phyloP scores from a whole-genome alignment of 1,284 basidiomycete species.

The Neolentinus lepideus region DNA sequence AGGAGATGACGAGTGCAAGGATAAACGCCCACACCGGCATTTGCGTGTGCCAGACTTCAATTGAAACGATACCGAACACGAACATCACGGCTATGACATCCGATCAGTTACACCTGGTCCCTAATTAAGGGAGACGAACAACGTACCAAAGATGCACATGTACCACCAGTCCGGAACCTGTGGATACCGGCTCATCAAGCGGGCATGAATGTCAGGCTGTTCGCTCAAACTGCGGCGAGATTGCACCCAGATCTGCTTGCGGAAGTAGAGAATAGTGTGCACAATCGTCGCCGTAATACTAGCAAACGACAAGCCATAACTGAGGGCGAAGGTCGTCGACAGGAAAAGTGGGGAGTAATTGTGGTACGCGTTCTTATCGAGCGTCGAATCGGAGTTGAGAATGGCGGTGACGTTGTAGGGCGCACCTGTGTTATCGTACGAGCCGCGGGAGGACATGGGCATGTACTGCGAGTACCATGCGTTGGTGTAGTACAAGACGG shows the following conservation, averaged over 20 bases:
- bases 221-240: conserved; percentile 54
- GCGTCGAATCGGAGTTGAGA: conserved; percentile 44
- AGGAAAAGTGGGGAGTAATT: conserved; percentile 83
- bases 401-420: conserved; percentile 67
- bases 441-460: conserved; percentile 43
- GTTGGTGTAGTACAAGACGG: conserved; percentile 59
- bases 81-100: conserved; percentile 35
- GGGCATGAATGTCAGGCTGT: conserved; percentile 79
- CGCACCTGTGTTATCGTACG: conserved; percentile 59
- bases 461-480: conserved; percentile 53
- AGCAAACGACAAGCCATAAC: conserved; percentile 51
- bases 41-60: conserved; percentile 63
- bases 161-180: conserved; percentile 38
- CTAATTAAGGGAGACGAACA: too few relatives aligned
- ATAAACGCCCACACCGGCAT: conserved; percentile 59
- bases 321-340: conserved; percentile 51
- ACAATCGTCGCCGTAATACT: conserved; percentile 61
- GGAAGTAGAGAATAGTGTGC: conserved; percentile 76
- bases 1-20: conserved; percentile 30
- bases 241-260: conserved; percentile 60
- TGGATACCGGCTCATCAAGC: conserved; percentile 73
- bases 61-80: conserved; percentile 57
- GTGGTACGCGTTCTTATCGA: conserved; percentile 64
- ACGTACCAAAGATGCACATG: conserved; percentile 23
- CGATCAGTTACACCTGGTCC: neutral